Percentiles rank a stretch among this genome's conserved stretches.
Evolutionary conservation across 2,329 filamentous ascomycete species (phyloP).

Genomic region (Gnomoniopsis smithogilvyi): DNA sequence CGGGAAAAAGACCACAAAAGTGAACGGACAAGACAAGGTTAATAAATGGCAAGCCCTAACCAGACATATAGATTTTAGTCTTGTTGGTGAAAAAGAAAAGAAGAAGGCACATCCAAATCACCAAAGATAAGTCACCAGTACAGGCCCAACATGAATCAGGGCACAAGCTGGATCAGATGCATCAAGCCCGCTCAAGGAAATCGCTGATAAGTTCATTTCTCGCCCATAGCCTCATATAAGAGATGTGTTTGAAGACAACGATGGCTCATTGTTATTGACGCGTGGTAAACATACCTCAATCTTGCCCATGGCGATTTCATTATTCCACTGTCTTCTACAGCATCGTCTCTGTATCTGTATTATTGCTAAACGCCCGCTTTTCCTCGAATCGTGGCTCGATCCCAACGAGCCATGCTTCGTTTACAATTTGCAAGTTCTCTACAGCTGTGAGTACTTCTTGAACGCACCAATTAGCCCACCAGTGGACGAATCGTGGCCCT

Average conservation of each 20-base stretch:
- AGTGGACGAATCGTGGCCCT: slow-evolving; percentile 81
- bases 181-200: too few species aligned
- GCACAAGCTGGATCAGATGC: too few species aligned
- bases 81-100: too few species aligned
- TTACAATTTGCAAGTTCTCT: slow-evolving; percentile 15
- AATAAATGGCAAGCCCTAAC: background rate
- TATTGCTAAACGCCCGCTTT: background rate
- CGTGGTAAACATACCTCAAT: background rate
- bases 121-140: too few species aligned
- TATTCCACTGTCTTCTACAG: background rate
- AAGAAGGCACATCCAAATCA: too few species aligned
- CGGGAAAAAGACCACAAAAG: background rate
- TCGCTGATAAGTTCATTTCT: too few species aligned
- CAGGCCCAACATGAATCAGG: too few species aligned
- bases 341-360: background rate
- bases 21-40: too few species aligned
- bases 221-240: background rate
- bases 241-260: background rate
- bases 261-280: background rate
- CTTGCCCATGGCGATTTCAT: background rate
- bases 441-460: slow-evolving; percentile 67
- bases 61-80: too few species aligned
- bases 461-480: slow-evolving; percentile 87
- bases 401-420: background rate
- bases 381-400: background rate